Evolutionary conservation across 1,139 yeast species (phyloP).

Genomic region (Yamadazyma sp.): DNA sequence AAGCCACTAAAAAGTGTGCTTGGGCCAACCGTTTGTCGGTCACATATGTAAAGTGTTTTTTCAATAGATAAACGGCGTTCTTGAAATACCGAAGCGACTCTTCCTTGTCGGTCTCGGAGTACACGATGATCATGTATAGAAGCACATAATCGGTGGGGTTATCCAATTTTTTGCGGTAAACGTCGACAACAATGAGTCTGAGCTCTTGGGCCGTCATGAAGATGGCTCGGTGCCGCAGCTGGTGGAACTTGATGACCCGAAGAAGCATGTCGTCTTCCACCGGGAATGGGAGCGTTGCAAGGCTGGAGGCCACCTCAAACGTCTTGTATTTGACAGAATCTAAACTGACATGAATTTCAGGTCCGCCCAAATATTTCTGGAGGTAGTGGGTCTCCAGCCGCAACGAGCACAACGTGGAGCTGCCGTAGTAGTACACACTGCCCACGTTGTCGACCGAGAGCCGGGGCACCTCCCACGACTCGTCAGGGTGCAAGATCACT

Average conservation of each 20-base stretch:
- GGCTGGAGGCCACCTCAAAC: neutral
- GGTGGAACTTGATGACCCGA: neutral
- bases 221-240: neutral
- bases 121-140: constrained; percentile 8
- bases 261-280: neutral
- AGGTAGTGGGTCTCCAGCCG: neutral
- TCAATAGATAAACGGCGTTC: constrained; percentile 3
- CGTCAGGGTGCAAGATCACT: neutral
- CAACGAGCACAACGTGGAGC: neutral
- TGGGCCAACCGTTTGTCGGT: constrained; percentile 21
- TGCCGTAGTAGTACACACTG: neutral
- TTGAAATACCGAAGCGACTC: constrained; percentile 5
- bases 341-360: neutral
- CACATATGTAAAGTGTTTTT: neutral
- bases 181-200: neutral
- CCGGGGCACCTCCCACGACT: neutral
- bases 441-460: neutral
- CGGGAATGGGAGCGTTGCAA: neutral
- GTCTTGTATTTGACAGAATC: neutral
- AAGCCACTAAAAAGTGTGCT: constrained; percentile 35
- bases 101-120: neutral
- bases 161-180: constrained; percentile 3
- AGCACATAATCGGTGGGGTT: constrained; percentile 11
- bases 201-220: neutral
- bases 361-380: constrained; percentile 2